Base-by-base conservation (phyloP, 2,329 filamentous ascomycete genomes). In the Pleoardoris graminearum region DNA sequence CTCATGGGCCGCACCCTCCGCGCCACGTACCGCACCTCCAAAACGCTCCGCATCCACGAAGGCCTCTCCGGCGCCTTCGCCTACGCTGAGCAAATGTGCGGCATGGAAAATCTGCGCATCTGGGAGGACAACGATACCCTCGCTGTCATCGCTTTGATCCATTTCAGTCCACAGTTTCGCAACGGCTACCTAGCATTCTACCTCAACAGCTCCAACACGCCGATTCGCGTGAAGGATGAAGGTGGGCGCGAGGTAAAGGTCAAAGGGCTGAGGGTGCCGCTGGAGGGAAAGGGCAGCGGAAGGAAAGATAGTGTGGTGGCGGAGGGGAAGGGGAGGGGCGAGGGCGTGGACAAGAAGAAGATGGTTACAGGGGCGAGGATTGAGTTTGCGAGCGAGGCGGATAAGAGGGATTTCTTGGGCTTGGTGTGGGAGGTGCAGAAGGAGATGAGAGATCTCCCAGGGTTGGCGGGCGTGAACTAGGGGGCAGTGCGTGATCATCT, bases 81-180 rank as follows among this genome's bases (percentile, higher is more conserved):
- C 3, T 77, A 78, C 50, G 74, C 77, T 48, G 76, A 79, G 57
- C 77, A 79, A 58, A 77, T 80, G 67, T 77, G 77, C 48, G 77
- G 74, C 17, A 75, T 79, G 53, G 77, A 80, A 53, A 76, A 76
- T 30, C 66, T 79, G 2, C 69, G 77, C 3, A 61, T 79, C 0
- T 80, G 77, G 77, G 71, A 77, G 54, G 76, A 79, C 39, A 70
- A 75, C 21, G 73, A 71, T 0, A 70, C 65, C 0, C 72, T 72
- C 16, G 77, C 75, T 17, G 68, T 79, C 16, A 66, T 79, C 27
- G 76, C 73, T 0, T 64, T 78, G 3, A 74, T 79, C 32, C 76
- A 79, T 50, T 76, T 77, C 39, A 71, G 67, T 2, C 73, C 75
- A 0, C 72, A 73, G 12, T 79, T 79, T 39, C 67, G 75, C 17